Percentiles rank a stretch among this genome's conserved stretches.
Conservation (phyloP, 768 basidiomycete species). For the Suillus subluteus region DNA sequence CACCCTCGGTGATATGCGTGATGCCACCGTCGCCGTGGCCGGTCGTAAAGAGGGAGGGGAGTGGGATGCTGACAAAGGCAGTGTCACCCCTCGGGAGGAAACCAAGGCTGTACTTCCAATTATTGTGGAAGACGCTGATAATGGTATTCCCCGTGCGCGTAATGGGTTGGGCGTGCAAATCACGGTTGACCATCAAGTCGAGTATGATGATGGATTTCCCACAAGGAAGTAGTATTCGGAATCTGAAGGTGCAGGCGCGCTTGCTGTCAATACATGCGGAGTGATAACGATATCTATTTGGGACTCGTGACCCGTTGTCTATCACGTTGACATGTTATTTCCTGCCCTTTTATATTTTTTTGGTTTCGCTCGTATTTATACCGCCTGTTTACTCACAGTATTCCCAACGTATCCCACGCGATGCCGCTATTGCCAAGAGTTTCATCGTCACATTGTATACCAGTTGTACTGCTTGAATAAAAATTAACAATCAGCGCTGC, state of each 20-base stretch:
- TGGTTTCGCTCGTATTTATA: conserved; percentile 6
- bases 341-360: background rate
- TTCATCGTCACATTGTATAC: conserved; percentile 1
- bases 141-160: conserved; percentile 18
- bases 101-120: conserved; percentile 41
- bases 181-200: conserved; percentile 59
- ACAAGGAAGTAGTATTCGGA: conserved; percentile 20
- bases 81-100: conserved; percentile 41
- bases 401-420: background rate
- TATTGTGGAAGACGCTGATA: conserved; percentile 31
- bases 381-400: background rate
- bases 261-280: background rate
- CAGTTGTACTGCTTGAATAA: background rate
- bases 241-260: background rate
- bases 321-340: background rate
- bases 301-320: background rate
- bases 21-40: conserved; percentile 53
- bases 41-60: conserved; percentile 48
- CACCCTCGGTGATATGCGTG: conserved; percentile 56
- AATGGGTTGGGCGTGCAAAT: conserved; percentile 54
- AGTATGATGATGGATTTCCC: conserved; percentile 43
- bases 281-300: background rate
- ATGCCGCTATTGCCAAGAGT: background rate
- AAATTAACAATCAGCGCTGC: background rate
- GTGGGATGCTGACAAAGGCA: conserved; percentile 43